phyloP scores from a whole-genome alignment of 768 basidiomycete genomes.

The Mycena polygramma region DNA sequence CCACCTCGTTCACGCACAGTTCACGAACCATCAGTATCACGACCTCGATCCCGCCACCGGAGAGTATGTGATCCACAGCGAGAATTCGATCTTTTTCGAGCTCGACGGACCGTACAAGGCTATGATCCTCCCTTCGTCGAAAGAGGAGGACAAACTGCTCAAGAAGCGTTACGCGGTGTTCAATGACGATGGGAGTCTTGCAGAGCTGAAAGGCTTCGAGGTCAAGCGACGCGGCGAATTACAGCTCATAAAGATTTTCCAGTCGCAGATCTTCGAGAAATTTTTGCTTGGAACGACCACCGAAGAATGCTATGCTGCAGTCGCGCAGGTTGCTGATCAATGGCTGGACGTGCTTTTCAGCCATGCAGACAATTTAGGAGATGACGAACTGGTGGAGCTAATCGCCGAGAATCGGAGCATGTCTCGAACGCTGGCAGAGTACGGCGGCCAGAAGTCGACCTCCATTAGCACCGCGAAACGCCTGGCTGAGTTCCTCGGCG shows the following conservation, averaged over 20 bases:
- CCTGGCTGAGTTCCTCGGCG: slow-evolving; percentile 95
- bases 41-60: slow-evolving; percentile 89
- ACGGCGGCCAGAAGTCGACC: slow-evolving; percentile 96
- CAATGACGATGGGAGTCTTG: slow-evolving; percentile 97
- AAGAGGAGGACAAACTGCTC: slow-evolving; percentile 97
- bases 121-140: slow-evolving; percentile 99
- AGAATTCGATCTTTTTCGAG: slow-evolving; percentile 99
- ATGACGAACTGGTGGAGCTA: slow-evolving; percentile 96
- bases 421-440: slow-evolving; percentile 96
- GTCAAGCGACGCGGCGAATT: slow-evolving; percentile 98
- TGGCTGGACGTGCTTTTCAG: slow-evolving; percentile 97
- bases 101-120: slow-evolving; percentile 98
- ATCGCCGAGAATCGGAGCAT: slow-evolving; percentile 99
- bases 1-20: slow-evolving; percentile 93
- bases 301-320: slow-evolving; percentile 95
- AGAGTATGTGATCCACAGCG: slow-evolving; percentile 87
- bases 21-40: slow-evolving; percentile 99
- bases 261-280: slow-evolving; percentile 97
- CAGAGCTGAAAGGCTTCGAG: slow-evolving; percentile 98
- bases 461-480: slow-evolving; percentile 97
- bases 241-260: slow-evolving; percentile 99
- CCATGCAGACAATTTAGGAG: slow-evolving; percentile 84
- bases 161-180: slow-evolving; percentile 99
- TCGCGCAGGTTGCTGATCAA: slow-evolving; percentile 93
- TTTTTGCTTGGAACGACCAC: slow-evolving; percentile 94